These are phyloP conservation scores for Corrigiola litoralis DNA, from an alignment of 179 eudicot genomes.

Conservation along the genomic window DNA sequence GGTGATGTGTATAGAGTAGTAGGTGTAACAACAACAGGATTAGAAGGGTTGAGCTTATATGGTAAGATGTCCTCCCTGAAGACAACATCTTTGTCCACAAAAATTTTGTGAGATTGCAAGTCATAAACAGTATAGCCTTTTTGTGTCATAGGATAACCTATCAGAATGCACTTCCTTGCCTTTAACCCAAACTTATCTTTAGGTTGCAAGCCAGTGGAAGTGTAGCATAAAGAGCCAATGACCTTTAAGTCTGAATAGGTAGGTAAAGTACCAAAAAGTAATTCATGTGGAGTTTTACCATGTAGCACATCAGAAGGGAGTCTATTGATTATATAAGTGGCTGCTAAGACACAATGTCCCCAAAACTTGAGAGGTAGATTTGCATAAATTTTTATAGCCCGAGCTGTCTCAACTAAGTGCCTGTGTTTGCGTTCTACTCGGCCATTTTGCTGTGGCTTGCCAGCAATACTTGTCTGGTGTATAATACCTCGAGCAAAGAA, in stretches of 20 bases:
- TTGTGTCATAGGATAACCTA: background rate
- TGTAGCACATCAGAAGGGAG: background rate
- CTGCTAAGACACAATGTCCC: background rate
- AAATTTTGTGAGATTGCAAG: background rate
- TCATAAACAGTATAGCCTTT: background rate
- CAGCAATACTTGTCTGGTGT: background rate
- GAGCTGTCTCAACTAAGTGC: background rate
- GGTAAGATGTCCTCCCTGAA: background rate
- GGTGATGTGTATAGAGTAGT: too few species aligned
- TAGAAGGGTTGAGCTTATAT: too few species aligned
- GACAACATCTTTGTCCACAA: background rate
- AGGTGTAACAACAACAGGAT: too few species aligned
- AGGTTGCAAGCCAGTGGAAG: background rate
- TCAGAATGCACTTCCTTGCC: background rate
- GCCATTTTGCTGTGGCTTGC: background rate
- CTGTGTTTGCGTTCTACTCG: background rate
- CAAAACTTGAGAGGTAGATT: background rate
- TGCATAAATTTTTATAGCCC: background rate
- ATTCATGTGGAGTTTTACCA: background rate
- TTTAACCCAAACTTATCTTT: background rate
- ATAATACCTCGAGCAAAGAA: background rate
- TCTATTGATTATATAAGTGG: conserved; percentile 1
- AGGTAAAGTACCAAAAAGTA: background rate
- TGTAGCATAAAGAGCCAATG: background rate
- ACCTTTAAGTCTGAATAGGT: background rate